Evolutionary conservation across 2,329 filamentous ascomycete species (phyloP), one percentile per base, ranked within the genome.

Genomic region (Daldinia sp.): DNA sequence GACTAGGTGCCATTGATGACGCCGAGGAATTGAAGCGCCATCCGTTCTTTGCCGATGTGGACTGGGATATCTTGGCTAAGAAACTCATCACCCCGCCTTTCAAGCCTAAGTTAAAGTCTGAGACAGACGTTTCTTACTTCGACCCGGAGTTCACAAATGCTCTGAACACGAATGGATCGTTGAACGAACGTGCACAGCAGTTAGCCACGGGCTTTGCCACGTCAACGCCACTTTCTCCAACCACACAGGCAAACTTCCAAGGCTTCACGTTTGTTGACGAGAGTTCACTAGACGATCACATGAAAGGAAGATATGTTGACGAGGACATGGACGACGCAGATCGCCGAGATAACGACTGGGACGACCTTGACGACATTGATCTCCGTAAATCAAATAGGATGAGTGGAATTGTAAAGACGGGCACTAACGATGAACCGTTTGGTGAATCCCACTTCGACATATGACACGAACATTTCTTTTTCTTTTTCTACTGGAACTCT

Each of bases 191-290:
- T 65, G 95, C 96, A 4, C 93, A 93, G 13, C 93, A 93, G 6
- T 81, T 98, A 56, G 93, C 95, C 15, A 90, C 90, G 64, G 94
- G 94, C 41, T 93, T 96, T 77, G 91, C 93, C 5, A 93, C 93
- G 6, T 97, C 93, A 13, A 99, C 96, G 0, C 96, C 96, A 0
- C 85, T 99, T 26, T 97, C 94, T 13, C 96, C 96, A 0, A 97
- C 93, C 2, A 94, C 98, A 82, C 96, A 99, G 81, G 96, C 95
- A 70, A 98, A 98, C 78, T 99, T 99, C 84, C 93, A 96, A 77
- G 96, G 96, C 37, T 99, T 99, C 81, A 99, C 96, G 0, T 99
- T 97, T 79, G 96, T 98, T n/a, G 96, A 98, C 75, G 95, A 98
- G 82, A 98, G 93, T 77, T 93, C 93, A 1, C 90, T 99, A 63